Conservation (phyloP, 305 asterid species). For the Fraxinus sp. region DNA sequence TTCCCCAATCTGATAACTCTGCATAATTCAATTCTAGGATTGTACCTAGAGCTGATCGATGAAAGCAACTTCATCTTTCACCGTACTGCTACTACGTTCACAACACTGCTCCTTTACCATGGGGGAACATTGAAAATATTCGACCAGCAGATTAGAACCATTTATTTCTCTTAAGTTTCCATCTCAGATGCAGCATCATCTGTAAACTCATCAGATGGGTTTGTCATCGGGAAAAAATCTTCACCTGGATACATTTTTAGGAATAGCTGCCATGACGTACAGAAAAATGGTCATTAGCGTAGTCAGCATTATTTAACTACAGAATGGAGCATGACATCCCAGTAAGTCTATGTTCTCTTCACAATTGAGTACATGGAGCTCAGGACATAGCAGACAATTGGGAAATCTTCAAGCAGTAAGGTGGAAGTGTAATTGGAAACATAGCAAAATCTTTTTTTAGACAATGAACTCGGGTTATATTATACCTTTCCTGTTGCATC, state of each 20-base stretch:
- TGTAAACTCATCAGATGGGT: conserved; percentile 14
- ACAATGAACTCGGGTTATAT: background rate
- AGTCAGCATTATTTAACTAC: background rate
- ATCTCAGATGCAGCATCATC: conserved; percentile 33
- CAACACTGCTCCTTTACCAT: background rate
- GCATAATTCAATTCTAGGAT: background rate
- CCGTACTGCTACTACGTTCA: background rate
- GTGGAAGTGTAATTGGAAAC: background rate
- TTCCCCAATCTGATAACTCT: background rate
- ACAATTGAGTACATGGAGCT: background rate
- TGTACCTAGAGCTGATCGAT: background rate
- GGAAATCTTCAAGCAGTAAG: background rate
- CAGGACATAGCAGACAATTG: background rate
- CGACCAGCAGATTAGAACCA: background rate
- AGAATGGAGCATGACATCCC: background rate
- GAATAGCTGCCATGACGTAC: conserved; percentile 28
- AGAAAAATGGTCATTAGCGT: background rate
- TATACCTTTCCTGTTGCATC: conserved; percentile 30
- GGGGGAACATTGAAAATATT: background rate
- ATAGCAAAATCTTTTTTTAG: background rate
- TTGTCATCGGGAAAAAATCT: conserved; percentile 29
- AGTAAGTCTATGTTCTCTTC: background rate
- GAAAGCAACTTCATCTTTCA: conserved; percentile 17
- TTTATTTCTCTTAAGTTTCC: conserved; percentile 27
- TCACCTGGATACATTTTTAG: conserved; percentile 31